Evolutionary conservation across 345 rosid species (phyloP).

Genomic region (Bretschneidera sinensis): DNA sequence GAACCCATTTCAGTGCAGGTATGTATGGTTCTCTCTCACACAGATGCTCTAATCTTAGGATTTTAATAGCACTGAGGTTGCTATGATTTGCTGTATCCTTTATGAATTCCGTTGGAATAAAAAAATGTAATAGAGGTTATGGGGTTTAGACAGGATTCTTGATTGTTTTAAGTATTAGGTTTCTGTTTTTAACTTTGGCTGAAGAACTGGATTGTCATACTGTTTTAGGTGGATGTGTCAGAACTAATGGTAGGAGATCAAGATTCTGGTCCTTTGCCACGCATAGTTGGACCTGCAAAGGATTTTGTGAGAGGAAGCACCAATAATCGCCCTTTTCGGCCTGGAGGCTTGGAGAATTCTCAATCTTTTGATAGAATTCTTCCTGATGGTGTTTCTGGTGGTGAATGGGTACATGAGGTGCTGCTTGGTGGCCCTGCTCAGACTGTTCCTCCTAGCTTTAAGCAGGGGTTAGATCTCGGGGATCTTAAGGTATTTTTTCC

Average conservation of each 20-base stretch:
- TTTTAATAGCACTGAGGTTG: background rate
- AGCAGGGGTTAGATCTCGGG: constrained; percentile 78
- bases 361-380: constrained; percentile 52
- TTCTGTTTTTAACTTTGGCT: constrained; percentile 22
- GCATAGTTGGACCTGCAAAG: constrained; percentile 56
- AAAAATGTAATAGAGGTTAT: background rate
- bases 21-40: constrained; percentile 9
- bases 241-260: constrained; percentile 64
- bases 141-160: background rate
- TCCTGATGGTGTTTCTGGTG: constrained; percentile 70
- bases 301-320: constrained; percentile 89
- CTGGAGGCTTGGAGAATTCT: constrained; percentile 86
- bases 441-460: constrained; percentile 69
- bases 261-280: constrained; percentile 59
- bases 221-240: constrained; percentile 76
- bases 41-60: background rate
- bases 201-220: constrained; percentile 33
- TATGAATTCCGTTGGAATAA: background rate
- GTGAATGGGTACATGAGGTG: constrained; percentile 78
- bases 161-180: constrained; percentile 5
- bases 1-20: constrained; percentile 60
- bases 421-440: constrained; percentile 71
- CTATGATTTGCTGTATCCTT: background rate
- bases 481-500: constrained; percentile 56
- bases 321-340: constrained; percentile 87